Conservation (phyloP, 352 stramenopile species). For the Phytopythium oedochilum region DNA sequence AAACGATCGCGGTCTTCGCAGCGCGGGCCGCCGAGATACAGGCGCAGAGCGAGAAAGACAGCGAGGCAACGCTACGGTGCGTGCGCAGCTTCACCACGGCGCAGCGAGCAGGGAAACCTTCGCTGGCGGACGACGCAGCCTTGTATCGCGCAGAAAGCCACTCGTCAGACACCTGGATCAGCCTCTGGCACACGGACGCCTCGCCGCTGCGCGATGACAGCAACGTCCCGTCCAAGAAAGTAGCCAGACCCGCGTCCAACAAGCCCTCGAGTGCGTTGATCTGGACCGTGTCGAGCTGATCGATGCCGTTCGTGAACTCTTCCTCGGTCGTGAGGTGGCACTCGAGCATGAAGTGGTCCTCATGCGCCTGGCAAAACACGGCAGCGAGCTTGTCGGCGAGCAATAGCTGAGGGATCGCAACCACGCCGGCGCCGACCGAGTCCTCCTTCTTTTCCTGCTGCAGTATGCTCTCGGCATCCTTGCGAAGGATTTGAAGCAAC, state of each 20-base stretch:
- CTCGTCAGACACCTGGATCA: slow-evolving; percentile 47
- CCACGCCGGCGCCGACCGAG: slow-evolving; percentile 4
- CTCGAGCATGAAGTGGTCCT: slow-evolving; percentile 73
- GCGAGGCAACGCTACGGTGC: slow-evolving; percentile 37
- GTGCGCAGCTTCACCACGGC: slow-evolving; percentile 62
- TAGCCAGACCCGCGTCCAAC: slow-evolving; percentile 48
- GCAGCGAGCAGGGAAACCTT: slow-evolving; percentile 54
- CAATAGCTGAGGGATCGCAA: slow-evolving; percentile 47
- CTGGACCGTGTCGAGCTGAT: slow-evolving; percentile 39
- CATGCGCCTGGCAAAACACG: slow-evolving; percentile 55
- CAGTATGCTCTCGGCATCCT: slow-evolving; percentile 44
- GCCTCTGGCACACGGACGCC: slow-evolving; percentile 46
- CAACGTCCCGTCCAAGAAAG: slow-evolving; percentile 54
- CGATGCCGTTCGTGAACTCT: slow-evolving; percentile 38
- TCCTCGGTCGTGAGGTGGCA: slow-evolving; percentile 68
- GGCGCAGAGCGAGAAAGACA: slow-evolving; percentile 51
- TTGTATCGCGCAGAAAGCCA: slow-evolving; percentile 32
- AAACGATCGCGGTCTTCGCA: slow-evolving; percentile 22
- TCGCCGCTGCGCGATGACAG: slow-evolving; percentile 31
- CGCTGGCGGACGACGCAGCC: slow-evolving; percentile 15
- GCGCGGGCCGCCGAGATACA: slow-evolving; percentile 46
- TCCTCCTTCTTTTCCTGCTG: slow-evolving; percentile 42
- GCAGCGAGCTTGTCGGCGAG: slow-evolving; percentile 56
- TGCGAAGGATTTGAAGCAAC: slow-evolving; percentile 58
- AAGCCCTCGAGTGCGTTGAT: slow-evolving; percentile 39